These are phyloP conservation scores for Agrocybe pediades DNA, from an alignment of 768 basidiomycete species.

Conservation along the genomic window DNA sequence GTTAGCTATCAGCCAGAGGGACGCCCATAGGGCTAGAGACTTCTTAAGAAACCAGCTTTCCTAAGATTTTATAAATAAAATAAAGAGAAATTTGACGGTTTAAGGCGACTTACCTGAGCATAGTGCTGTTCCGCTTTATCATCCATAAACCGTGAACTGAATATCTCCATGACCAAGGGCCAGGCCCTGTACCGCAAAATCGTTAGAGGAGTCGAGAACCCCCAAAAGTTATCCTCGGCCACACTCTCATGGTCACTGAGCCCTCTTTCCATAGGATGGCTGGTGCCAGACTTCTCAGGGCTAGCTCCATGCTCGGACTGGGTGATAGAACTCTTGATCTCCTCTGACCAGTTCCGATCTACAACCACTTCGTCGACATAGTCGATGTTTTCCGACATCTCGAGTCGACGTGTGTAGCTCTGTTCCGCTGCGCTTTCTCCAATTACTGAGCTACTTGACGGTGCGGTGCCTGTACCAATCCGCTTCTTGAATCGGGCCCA, in stretches of 20 bases:
- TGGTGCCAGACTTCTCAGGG: slow-evolving; percentile 52
- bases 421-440: slow-evolving; percentile 50
- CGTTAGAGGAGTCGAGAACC: slow-evolving; percentile 36
- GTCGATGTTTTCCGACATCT: slow-evolving; percentile 29
- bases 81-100: no score
- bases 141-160: slow-evolving; percentile 62
- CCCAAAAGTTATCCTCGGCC: slow-evolving; percentile 25
- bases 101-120: slow-evolving; percentile 38
- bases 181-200: slow-evolving; percentile 59
- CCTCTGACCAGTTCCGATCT: slow-evolving; percentile 68
- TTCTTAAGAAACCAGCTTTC: slow-evolving; percentile 79
- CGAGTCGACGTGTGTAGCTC: slow-evolving; percentile 29
- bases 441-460: slow-evolving; percentile 53
- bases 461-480: slow-evolving; percentile 56
- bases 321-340: slow-evolving; percentile 52
- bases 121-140: slow-evolving; percentile 49
- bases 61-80: slow-evolving; percentile 30
- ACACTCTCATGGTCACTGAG: slow-evolving; percentile 33
- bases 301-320: slow-evolving; percentile 52
- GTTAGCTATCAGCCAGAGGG: slow-evolving; percentile 64
- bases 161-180: slow-evolving; percentile 58
- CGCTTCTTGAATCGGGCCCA: slow-evolving; percentile 57
- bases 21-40: slow-evolving; percentile 63
- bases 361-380: slow-evolving; percentile 76
- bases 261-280: slow-evolving; percentile 30